Percentiles rank a stretch among this genome's conserved stretches.
phyloP scores from a whole-genome alignment of 208 protist species.

The Tritrichomonas foetus region DNA sequence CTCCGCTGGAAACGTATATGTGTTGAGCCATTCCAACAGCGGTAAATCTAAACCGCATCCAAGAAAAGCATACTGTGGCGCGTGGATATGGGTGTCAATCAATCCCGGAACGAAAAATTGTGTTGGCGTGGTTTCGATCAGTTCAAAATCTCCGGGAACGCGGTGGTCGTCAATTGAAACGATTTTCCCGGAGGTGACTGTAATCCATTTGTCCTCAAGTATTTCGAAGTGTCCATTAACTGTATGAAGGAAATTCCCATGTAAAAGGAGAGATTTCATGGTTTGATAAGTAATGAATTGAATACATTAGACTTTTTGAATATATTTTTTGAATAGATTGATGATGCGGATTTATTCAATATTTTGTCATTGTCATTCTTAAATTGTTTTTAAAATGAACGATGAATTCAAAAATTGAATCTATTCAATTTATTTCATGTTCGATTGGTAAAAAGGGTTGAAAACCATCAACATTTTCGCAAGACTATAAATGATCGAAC shows the following conservation, averaged over 20 bases:
- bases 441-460: too few relatives aligned
- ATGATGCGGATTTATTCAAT: too few relatives aligned
- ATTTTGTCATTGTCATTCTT: too few relatives aligned
- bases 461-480: too few relatives aligned
- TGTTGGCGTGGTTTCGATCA: not conserved
- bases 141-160: not conserved
- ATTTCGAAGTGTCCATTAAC: not conserved
- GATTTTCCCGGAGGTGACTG: not conserved
- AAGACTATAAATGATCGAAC: too few relatives aligned
- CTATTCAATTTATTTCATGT: too few relatives aligned
- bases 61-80: slow-evolving; percentile 66
- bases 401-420: too few relatives aligned
- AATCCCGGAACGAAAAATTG: slow-evolving; percentile 70
- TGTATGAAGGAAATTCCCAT: slow-evolving; percentile 8
- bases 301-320: too few relatives aligned
- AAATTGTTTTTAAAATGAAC: too few relatives aligned
- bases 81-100: slow-evolving; percentile 82
- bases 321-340: too few relatives aligned
- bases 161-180: not conserved
- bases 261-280: not conserved
- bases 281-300: too few relatives aligned
- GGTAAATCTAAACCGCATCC: slow-evolving; percentile 72
- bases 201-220: not conserved
- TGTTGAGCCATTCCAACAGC: slow-evolving; percentile 76
- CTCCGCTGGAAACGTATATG: slow-evolving; percentile 79